A percentile compares a stretch with the other conserved stretches of the same genome.
Evolutionary conservation across 2,329 filamentous ascomycete genomes (phyloP).

Genomic region (Aspergillus luchuensis): DNA sequence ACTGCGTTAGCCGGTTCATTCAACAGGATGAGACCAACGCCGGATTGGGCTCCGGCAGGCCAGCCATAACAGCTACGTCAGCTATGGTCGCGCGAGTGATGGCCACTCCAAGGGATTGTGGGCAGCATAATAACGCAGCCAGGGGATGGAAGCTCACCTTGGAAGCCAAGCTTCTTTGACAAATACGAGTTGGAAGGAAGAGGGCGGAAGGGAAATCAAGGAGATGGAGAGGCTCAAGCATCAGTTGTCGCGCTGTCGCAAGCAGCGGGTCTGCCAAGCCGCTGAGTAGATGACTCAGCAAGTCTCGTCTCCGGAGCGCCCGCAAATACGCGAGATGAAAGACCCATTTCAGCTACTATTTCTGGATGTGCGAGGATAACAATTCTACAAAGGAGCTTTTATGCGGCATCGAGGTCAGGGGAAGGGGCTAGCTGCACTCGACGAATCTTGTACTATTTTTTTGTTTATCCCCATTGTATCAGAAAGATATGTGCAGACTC

Average conservation of each 20-base stretch:
- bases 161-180: slow-evolving; percentile 1
- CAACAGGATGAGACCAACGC: not conserved
- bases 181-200: slow-evolving; percentile 11
- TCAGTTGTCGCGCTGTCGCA: slow-evolving; percentile 32
- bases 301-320: not conserved
- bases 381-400: not conserved
- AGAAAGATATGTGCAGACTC: not conserved
- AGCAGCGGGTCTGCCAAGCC: slow-evolving; percentile 39
- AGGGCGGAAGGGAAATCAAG: slow-evolving; percentile 20
- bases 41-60: not conserved
- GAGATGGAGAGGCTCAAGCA: slow-evolving; percentile 22
- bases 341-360: not conserved
- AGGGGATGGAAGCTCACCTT: slow-evolving; percentile 1
- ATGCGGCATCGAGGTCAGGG: not conserved
- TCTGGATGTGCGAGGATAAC: too few relatives aligned
- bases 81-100: slow-evolving; percentile 10
- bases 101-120: not conserved
- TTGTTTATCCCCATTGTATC: too few relatives aligned
- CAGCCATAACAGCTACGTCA: slow-evolving; percentile 6
- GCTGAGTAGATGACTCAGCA: slow-evolving; percentile 30
- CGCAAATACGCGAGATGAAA: not conserved
- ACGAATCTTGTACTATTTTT: not conserved
- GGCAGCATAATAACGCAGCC: not conserved
- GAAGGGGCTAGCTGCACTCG: not conserved
- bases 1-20: not conserved